Evolutionary conservation across 2,329 filamentous ascomycete species (phyloP).

Genomic region (Trichoderma polysporum): DNA sequence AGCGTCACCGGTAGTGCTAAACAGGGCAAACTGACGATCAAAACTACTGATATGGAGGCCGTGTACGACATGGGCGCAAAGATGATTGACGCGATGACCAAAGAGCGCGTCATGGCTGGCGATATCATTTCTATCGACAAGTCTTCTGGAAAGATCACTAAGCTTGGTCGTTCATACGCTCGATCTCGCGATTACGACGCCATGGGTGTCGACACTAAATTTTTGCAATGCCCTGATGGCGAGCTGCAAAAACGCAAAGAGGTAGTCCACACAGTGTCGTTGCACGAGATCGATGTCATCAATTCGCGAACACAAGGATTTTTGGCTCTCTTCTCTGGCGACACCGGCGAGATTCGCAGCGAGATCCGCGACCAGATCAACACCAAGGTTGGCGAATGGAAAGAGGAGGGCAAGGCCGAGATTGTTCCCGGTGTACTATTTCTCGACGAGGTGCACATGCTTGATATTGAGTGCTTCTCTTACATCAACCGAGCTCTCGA

Average conservation of each 20-base stretch:
- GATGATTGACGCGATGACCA: constrained; percentile 99
- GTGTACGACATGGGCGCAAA: constrained; percentile 99
- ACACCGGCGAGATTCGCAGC: constrained; percentile 95
- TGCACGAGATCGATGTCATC: constrained; percentile 99
- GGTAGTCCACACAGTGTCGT: constrained; percentile 91
- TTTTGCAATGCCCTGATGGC: constrained; percentile 94
- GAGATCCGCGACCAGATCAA: constrained; percentile 99
- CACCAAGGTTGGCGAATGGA: constrained; percentile 98
- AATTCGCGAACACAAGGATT: constrained; percentile 99
- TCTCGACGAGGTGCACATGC: constrained; percentile 99
- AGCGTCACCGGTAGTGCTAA: constrained; percentile 96
- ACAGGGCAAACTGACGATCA: constrained; percentile 98
- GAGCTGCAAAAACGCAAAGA: constrained; percentile 97
- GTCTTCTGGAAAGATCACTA: constrained; percentile 95
- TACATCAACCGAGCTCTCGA: constrained; percentile 97
- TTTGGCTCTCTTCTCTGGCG: constrained; percentile 92
- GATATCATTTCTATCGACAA: constrained; percentile 99
- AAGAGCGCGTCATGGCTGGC: constrained; percentile 97
- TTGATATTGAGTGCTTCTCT: constrained; percentile 98
- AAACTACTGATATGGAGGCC: constrained; percentile 99
- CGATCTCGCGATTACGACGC: constrained; percentile 97
- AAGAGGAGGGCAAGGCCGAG: constrained; percentile 97
- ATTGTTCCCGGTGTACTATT: constrained; percentile 97
- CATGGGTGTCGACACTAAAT: constrained; percentile 98
- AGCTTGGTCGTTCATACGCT: constrained; percentile 91